phyloP scores from a whole-genome alignment of 768 basidiomycete species.

The Sporobolomyces roseus region DNA sequence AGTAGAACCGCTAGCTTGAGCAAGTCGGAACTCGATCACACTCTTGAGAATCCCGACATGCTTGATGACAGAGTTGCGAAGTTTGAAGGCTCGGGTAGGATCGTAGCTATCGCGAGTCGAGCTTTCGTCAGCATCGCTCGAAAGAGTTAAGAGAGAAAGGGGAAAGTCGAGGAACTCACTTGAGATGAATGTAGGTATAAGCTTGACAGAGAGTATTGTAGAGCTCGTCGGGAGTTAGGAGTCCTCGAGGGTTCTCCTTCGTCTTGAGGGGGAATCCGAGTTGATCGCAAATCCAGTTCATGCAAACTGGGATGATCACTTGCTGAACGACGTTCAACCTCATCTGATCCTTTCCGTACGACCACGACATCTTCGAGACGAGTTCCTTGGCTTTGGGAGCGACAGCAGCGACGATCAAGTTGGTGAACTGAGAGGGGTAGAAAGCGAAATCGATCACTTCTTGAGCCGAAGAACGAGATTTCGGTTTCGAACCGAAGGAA shows the following conservation, averaged over 20 bases:
- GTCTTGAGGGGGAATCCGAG: slow-evolving; percentile 32
- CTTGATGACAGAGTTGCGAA: slow-evolving; percentile 20
- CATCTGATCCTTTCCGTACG: slow-evolving; percentile 42
- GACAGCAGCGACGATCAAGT: background rate
- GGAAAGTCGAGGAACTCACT: slow-evolving; percentile 5
- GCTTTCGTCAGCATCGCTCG: too few species aligned
- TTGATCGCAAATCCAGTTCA: slow-evolving; percentile 43
- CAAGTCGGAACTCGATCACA: slow-evolving; percentile 14
- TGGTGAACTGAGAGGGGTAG: slow-evolving; percentile 11
- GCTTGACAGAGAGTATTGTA: slow-evolving; percentile 27
- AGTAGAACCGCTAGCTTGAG: background rate
- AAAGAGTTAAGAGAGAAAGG: background rate
- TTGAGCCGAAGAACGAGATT: background rate
- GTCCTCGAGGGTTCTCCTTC: slow-evolving; percentile 20
- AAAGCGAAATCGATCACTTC: slow-evolving; percentile 1
- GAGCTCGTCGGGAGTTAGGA: slow-evolving; percentile 16
- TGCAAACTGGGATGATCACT: slow-evolving; percentile 62
- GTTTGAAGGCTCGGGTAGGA: slow-evolving; percentile 19
- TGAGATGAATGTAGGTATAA: slow-evolving; percentile 23
- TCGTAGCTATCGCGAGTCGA: slow-evolving; percentile 7
- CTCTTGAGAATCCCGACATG: background rate
- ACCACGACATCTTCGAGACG: slow-evolving; percentile 24
- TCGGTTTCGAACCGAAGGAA: background rate
- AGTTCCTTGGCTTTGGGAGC: background rate
- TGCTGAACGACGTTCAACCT: slow-evolving; percentile 63